Conservation (phyloP, 78 protist species). For the Creolimax fragrantissima region DNA sequence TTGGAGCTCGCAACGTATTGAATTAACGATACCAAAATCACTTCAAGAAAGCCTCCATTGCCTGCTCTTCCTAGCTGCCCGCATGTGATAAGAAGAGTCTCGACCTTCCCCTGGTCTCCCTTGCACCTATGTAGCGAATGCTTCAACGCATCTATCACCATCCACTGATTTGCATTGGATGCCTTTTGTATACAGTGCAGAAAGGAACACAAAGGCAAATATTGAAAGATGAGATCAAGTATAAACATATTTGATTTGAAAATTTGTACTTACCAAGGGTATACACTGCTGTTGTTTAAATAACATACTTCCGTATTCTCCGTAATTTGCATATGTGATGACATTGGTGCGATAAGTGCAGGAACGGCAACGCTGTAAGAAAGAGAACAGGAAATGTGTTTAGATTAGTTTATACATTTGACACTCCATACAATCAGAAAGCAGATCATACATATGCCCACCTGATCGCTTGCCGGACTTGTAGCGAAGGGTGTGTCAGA, state of each 20-base stretch:
- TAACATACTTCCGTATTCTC: background rate
- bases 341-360: background rate
- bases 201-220: background rate
- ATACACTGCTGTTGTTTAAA: background rate
- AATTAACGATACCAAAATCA: background rate
- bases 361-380: background rate
- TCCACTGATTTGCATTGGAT: background rate
- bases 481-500: background rate
- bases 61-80: background rate
- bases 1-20: background rate
- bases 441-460: background rate
- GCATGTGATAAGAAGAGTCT: background rate
- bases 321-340: background rate
- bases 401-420: background rate
- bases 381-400: background rate
- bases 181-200: background rate
- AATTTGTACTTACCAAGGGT: background rate
- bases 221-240: background rate
- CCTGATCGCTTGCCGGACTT: background rate
- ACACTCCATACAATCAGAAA: too few species aligned
- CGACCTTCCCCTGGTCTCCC: background rate
- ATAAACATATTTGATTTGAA: background rate
- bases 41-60: background rate
- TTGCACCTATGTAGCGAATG: background rate
- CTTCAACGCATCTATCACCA: background rate